Conservation (phyloP, 305 asterid species). For the Solanum chacoense region DNA sequence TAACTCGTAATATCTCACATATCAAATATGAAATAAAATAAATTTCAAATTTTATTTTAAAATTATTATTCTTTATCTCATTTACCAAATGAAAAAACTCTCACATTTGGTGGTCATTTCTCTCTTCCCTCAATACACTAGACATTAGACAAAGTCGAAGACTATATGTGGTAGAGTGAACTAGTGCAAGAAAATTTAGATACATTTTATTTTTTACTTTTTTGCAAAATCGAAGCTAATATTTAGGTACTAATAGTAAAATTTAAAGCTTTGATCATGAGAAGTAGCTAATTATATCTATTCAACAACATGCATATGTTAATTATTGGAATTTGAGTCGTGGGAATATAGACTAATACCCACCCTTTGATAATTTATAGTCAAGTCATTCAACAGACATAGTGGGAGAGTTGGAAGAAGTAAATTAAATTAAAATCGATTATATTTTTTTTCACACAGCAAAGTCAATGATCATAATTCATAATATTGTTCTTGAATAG, state of each 20-base stretch:
- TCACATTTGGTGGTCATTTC: background rate
- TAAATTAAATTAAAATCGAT: background rate
- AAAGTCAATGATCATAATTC: background rate
- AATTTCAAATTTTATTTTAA: too few relatives aligned
- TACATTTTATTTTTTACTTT: background rate
- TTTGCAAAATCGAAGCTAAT: background rate
- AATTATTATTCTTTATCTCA: background rate
- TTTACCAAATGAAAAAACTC: background rate
- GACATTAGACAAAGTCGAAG: background rate
- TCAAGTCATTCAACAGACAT: background rate
- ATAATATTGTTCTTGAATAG: background rate
- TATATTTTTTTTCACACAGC: background rate
- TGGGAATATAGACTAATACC: background rate
- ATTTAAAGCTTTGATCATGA: background rate
- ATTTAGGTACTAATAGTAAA: background rate
- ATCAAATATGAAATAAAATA: too few relatives aligned
- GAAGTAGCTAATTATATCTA: background rate
- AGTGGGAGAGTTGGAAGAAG: background rate
- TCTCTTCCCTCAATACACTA: background rate
- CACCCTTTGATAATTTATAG: background rate
- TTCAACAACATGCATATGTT: background rate
- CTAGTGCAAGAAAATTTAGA: background rate
- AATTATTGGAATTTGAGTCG: background rate
- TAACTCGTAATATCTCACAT: too few relatives aligned
- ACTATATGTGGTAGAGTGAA: background rate